Conservation (phyloP, 108 stramenopile genomes). For the Hondaea fermentalgiana region DNA sequence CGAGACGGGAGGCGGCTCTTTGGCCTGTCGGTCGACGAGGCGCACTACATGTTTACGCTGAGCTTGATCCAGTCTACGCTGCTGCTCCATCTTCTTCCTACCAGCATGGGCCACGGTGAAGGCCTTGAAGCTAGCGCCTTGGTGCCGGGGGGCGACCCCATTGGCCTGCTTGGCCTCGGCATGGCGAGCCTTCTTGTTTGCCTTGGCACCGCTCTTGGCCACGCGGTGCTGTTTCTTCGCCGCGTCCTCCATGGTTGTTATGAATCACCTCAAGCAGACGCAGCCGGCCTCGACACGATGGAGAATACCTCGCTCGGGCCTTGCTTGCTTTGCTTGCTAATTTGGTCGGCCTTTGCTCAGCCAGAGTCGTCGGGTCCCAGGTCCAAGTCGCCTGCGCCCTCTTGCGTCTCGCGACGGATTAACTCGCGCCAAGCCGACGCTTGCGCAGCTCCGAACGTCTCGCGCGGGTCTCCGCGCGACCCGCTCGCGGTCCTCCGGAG, state of each 20-base stretch:
- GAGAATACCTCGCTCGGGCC: background rate
- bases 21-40: slow-evolving; percentile 50
- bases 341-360: no score
- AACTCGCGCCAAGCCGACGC: no score
- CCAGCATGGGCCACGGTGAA: slow-evolving; percentile 86
- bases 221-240: slow-evolving; percentile 4
- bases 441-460: no score
- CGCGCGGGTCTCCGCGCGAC: no score
- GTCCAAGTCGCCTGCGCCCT: no score
- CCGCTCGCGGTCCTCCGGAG: no score
- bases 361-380: no score
- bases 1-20: slow-evolving; percentile 62
- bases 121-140: slow-evolving; percentile 72
- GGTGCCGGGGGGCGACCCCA: slow-evolving; percentile 39
- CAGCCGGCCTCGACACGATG: background rate
- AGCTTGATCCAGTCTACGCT: slow-evolving; percentile 83
- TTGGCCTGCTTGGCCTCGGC: slow-evolving; percentile 60
- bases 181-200: slow-evolving; percentile 52
- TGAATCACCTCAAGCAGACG: background rate
- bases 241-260: background rate
- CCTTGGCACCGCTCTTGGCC: slow-evolving; percentile 20
- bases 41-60: slow-evolving; percentile 94
- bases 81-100: slow-evolving; percentile 77
- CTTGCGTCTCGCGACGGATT: no score
- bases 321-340: no score